These are phyloP conservation scores for Thelonectria blattea DNA, from an alignment of 2,329 filamentous ascomycete species.

Conservation along the genomic window DNA sequence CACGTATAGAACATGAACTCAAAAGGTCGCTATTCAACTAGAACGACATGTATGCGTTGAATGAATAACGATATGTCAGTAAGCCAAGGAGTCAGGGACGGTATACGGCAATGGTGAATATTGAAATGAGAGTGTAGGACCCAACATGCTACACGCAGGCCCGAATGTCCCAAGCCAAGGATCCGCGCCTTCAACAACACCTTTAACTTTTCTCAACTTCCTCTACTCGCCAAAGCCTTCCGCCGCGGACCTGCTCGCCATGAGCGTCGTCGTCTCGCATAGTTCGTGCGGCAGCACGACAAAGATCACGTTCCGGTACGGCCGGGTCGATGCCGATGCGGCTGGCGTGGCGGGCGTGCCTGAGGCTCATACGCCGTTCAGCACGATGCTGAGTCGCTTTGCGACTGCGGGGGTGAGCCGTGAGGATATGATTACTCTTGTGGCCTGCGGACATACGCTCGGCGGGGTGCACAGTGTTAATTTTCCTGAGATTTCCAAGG, in stretches of 20 bases:
- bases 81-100: too few relatives aligned
- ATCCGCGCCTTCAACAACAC: slow-evolving; percentile 35
- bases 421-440: slow-evolving; percentile 45
- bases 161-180: too few relatives aligned
- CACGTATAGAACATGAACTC: too few relatives aligned
- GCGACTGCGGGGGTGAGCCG: slow-evolving; percentile 41
- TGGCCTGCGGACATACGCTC: slow-evolving; percentile 45
- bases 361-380: slow-evolving; percentile 38
- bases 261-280: slow-evolving; percentile 42
- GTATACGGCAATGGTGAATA: too few relatives aligned
- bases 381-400: slow-evolving; percentile 37
- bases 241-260: slow-evolving; percentile 42
- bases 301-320: slow-evolving; percentile 39
- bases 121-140: too few relatives aligned
- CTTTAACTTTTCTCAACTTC: slow-evolving; percentile 42
- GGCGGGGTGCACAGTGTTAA: slow-evolving; percentile 52
- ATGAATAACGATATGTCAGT: too few relatives aligned
- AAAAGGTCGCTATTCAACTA: too few relatives aligned
- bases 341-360: slow-evolving; percentile 42
- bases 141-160: too few relatives aligned
- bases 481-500: slow-evolving; percentile 47
- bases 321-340: slow-evolving; percentile 40
- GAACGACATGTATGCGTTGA: too few relatives aligned
- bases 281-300: slow-evolving; percentile 47
- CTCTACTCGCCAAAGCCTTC: slow-evolving; percentile 17